These are phyloP conservation scores for Talaromyces albobiverticillius DNA, from an alignment of 2,329 filamentous ascomycete genomes.

Conservation along the genomic window DNA sequence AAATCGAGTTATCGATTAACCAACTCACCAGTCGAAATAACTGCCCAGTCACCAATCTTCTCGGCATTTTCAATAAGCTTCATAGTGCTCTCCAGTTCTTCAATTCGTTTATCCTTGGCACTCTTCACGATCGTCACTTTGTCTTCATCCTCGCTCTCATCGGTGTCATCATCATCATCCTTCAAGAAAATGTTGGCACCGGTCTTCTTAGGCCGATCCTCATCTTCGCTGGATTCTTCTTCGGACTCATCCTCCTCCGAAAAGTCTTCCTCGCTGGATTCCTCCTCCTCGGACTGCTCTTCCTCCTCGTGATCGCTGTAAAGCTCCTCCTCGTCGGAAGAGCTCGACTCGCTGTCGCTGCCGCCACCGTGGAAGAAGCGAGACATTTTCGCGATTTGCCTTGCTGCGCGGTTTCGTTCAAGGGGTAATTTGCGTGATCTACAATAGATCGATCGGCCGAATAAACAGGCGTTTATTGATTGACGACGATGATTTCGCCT, in stretches of 20 bases:
- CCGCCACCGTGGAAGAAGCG: conserved; percentile 96
- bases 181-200: conserved; percentile 85
- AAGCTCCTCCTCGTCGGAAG: conserved; percentile 89
- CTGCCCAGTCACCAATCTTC: conserved; percentile 97
- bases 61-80: conserved; percentile 91
- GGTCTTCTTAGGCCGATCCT: conserved; percentile 58
- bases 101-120: conserved; percentile 94
- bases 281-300: conserved; percentile 55
- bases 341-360: conserved; percentile 93
- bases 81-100: conserved; percentile 88
- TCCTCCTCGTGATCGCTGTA: conserved; percentile 75
- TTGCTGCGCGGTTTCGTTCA: conserved; percentile 10
- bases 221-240: conserved; percentile 47
- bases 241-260: conserved; percentile 55
- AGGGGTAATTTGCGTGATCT: conserved; percentile 15
- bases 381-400: conserved; percentile 61
- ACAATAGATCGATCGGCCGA: conserved; percentile 16
- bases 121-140: conserved; percentile 86
- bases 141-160: conserved; percentile 82
- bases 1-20: not conserved
- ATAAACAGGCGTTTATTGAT: conserved; percentile 19
- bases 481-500: conserved; percentile 20
- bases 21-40: conserved; percentile 77
- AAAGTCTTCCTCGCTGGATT: conserved; percentile 48
- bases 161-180: conserved; percentile 66